Evolutionary conservation across 176 grass and related monocot genomes (phyloP).

Genomic region (Oryza glumipatula): DNA sequence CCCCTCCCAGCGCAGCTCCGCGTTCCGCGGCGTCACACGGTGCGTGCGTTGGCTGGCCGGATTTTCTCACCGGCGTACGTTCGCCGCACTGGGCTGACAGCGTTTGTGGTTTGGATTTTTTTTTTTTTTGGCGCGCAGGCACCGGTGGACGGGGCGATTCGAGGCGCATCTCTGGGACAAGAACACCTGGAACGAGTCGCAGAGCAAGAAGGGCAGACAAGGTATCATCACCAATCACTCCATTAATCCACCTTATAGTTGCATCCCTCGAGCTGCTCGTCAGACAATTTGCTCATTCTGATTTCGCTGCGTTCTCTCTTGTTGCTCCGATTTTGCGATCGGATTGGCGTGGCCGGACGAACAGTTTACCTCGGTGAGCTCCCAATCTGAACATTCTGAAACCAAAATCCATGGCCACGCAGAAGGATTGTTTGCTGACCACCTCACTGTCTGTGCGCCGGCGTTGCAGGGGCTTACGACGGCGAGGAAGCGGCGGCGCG

Average conservation of each 20-base stretch:
- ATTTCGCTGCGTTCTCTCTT: not conserved
- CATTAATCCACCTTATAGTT: not conserved
- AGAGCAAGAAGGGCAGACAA: conserved; percentile 84
- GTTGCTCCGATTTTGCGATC: conserved; percentile 7
- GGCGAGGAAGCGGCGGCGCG: conserved; percentile 83
- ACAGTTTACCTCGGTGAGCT: conserved; percentile 85
- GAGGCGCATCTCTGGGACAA: conserved; percentile 97
- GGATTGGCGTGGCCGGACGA: not conserved
- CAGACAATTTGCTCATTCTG: not conserved
- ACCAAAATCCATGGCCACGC: no score
- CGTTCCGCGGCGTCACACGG: conserved; percentile 75
- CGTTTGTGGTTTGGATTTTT: no score
- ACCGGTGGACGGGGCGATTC: conserved; percentile 89
- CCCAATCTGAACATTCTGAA: not conserved
- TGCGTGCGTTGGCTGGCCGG: not conserved
- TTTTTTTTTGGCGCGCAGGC: conserved; percentile 37
- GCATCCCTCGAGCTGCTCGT: no score
- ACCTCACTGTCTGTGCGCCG: not conserved
- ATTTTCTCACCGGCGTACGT: not conserved
- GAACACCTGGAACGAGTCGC: conserved; percentile 61
- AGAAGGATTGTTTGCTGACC: not conserved
- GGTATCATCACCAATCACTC: conserved; percentile 36
- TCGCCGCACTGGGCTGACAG: not conserved
- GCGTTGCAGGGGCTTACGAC: conserved; percentile 66
- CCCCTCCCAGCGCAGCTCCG: conserved; percentile 69